Evolutionary conservation across 2,329 filamentous ascomycete genomes (phyloP).

Genomic region (Aspergillus hortae): DNA sequence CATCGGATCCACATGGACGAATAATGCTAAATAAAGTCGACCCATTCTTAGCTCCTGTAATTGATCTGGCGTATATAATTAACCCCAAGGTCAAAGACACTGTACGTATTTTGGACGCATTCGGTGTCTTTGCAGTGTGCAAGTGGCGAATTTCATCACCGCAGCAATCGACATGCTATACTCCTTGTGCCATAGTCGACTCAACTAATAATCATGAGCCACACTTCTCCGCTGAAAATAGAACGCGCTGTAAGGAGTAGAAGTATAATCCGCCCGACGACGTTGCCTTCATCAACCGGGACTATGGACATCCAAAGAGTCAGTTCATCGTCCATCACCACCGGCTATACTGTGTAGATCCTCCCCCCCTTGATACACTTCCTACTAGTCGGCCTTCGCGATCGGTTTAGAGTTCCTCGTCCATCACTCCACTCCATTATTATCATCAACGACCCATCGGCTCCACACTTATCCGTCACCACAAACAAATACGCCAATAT

Average conservation of each 20-base stretch:
- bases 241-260: not conserved
- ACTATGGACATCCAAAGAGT: not conserved
- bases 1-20: not conserved
- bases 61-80: constrained; percentile 2
- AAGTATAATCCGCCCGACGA: not conserved
- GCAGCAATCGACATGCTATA: no score
- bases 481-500: not conserved
- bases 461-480: constrained; percentile 7
- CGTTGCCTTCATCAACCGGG: not conserved
- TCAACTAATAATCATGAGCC: no score
- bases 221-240: not conserved
- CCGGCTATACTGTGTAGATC: not conserved
- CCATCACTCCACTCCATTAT: constrained; percentile 3
- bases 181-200: no score
- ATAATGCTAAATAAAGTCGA: not conserved
- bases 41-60: constrained; percentile 5
- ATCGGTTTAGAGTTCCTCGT: constrained; percentile 9
- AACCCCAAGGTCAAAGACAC: not conserved
- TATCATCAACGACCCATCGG: constrained; percentile 1
- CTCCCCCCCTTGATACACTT: not conserved
- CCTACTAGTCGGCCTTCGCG: not conserved
- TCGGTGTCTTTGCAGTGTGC: not conserved
- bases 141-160: not conserved
- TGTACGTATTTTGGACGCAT: not conserved
- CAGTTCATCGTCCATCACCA: not conserved